Evolutionary conservation across 108 stramenopile species (phyloP).

Genomic region (Pseudonitzschia multiseries): DNA sequence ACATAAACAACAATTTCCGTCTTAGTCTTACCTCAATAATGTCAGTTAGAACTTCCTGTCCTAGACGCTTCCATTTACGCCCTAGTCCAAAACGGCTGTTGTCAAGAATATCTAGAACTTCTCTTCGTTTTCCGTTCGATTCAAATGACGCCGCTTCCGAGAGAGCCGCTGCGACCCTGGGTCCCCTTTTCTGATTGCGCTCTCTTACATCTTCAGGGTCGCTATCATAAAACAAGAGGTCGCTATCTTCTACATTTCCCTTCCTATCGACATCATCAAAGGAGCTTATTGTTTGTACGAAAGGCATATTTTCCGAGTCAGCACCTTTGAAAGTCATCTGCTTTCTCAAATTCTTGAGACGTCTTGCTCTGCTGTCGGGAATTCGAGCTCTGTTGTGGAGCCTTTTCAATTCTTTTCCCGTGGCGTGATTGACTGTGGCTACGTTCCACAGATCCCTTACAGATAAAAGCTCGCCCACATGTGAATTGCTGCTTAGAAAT

Average conservation of each 20-base stretch:
- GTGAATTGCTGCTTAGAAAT: conserved; percentile 20
- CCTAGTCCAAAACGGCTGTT: conserved; percentile 12
- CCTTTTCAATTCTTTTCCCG: conserved; percentile 12
- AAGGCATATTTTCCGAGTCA: conserved; percentile 19
- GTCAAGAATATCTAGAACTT: conserved; percentile 22
- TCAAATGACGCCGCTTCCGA: not conserved
- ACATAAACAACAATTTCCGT: not conserved
- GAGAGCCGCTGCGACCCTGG: conserved; percentile 27
- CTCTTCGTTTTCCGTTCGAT: conserved; percentile 14
- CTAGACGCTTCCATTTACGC: conserved; percentile 18
- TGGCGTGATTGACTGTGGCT: conserved; percentile 5
- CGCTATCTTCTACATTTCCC: conserved; percentile 14
- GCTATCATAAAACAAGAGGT: conserved; percentile 53
- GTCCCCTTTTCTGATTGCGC: conserved; percentile 24
- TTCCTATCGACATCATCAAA: conserved; percentile 35
- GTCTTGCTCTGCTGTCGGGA: conserved; percentile 27
- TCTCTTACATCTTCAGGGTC: conserved; percentile 53
- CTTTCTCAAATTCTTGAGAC: conserved; percentile 27
- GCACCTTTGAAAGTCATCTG: conserved; percentile 51
- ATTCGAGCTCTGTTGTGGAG: conserved; percentile 38
- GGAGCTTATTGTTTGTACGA: conserved; percentile 35
- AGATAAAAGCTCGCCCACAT: conserved; percentile 21
- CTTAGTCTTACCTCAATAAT: conserved; percentile 29
- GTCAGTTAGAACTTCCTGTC: conserved; percentile 24
- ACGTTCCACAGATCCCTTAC: conserved; percentile 29